Evolutionary conservation across 352 stramenopile species (phyloP).

Genomic region (Peronosclerospora sorghi): DNA sequence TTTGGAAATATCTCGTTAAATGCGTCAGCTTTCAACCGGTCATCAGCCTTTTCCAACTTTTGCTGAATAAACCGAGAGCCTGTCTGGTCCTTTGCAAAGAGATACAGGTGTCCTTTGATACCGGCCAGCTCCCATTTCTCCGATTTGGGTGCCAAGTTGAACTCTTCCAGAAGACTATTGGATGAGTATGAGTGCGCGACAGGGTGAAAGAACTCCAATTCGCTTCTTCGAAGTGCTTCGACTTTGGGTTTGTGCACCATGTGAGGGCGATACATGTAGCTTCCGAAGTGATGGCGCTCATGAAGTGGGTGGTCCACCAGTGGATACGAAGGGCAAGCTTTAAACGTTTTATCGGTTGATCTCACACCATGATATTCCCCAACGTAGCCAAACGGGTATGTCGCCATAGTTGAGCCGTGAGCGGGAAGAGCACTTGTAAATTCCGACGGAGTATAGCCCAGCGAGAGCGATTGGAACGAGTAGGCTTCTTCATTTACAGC

Average conservation of each 20-base stretch:
- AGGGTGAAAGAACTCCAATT: slow-evolving; percentile 39
- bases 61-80: slow-evolving; percentile 85
- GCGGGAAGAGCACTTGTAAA: slow-evolving; percentile 11
- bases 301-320: slow-evolving; percentile 17
- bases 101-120: slow-evolving; percentile 75
- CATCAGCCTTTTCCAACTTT: slow-evolving; percentile 76
- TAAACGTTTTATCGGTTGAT: slow-evolving; percentile 12
- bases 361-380: slow-evolving; percentile 15
- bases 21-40: slow-evolving; percentile 52
- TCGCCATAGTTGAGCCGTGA: slow-evolving; percentile 5
- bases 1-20: slow-evolving; percentile 81
- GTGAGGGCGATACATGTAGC: slow-evolving; percentile 13
- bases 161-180: slow-evolving; percentile 71
- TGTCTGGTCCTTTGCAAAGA: slow-evolving; percentile 81
- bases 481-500: slow-evolving; percentile 13
- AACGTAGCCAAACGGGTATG: slow-evolving; percentile 12
- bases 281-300: slow-evolving; percentile 15
- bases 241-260: slow-evolving; percentile 26
- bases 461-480: slow-evolving; percentile 13
- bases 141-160: slow-evolving; percentile 50
- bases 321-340: slow-evolving; percentile 14
- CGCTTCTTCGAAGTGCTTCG: slow-evolving; percentile 12
- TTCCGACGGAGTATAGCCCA: slow-evolving; percentile 17
- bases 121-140: slow-evolving; percentile 74
- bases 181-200: slow-evolving; percentile 55